Base-by-base conservation (phyloP, 73 alveolate species). In the Paramecium pentaurelia region DNA sequence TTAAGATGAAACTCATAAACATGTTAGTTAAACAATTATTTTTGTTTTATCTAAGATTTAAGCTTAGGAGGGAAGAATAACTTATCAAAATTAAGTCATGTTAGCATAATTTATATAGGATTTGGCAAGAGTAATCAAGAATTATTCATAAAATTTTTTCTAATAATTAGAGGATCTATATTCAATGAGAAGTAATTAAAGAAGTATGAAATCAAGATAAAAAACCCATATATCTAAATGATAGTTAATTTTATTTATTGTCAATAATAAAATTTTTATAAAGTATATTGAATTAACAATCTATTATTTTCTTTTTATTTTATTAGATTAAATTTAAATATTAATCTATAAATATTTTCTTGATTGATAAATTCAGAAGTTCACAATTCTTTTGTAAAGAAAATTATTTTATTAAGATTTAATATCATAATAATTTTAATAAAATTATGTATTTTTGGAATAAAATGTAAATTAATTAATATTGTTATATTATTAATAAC, bases 101-200 rank as follows among this genome's bases (percentile, higher is more conserved):
- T 64, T 80, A 27, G 47, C 75, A 9, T 49, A 80, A 80, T 80
- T 80, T 80, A 47, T 47, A 20, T 44, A 18, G 34, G 91, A 80
- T 47, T 80, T 80, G 36, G 91, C 77, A 18, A 37, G 77, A 10
- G 91, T 80, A 1, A 80, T 80, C 8, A 4, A 80, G 8, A 80
- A 40, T 47, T 80, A 80, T 80, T 49, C 71, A n/a, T 25, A 40
- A 10, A 42, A 34, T 28, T 80, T 80, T 25, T 80, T 80, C n/a
- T 47, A 80, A 80, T 44, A 80, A 80, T 14, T 80, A 4, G 91
- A 80, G 27, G 91, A 80, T 12, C 30, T 64, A 8, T 64, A 32
- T 34, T 14, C 84, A 28, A 14, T 28, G 47, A 28, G 49, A 28
- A 64, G 25, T 34, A 12, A 64, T 16, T 6, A 64, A 28, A 64